These are phyloP conservation scores for Penicillium maclennaniae DNA, from an alignment of 495 filamentous ascomycete genomes.

Conservation along the genomic window DNA sequence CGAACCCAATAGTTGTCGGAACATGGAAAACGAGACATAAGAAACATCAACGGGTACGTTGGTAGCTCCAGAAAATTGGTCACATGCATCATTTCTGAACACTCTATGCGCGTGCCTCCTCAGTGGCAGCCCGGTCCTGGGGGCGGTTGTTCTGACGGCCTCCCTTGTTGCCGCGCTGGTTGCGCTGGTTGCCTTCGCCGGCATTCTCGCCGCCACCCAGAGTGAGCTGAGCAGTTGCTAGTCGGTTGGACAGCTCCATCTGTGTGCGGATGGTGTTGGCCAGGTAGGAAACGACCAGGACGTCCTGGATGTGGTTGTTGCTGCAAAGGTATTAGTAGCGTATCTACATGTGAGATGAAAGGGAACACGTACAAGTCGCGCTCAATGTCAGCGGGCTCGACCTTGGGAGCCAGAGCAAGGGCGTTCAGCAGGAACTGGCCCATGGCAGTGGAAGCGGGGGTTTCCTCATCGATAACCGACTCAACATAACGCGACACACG, in stretches of 20 bases:
- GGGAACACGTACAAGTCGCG: slow-evolving; percentile 70
- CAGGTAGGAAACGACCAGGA: slow-evolving; percentile 92
- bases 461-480: slow-evolving; percentile 70
- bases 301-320: slow-evolving; percentile 99
- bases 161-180: slow-evolving; percentile 48
- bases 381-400: slow-evolving; percentile 83
- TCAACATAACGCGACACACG: slow-evolving; percentile 85
- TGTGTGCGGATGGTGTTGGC: slow-evolving; percentile 98
- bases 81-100: slow-evolving; percentile 26
- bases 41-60: slow-evolving; percentile 20
- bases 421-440: slow-evolving; percentile 94
- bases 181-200: slow-evolving; percentile 35
- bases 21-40: slow-evolving; percentile 20
- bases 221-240: slow-evolving; percentile 80
- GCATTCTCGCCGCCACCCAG: slow-evolving; percentile 51
- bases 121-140: slow-evolving; percentile 30
- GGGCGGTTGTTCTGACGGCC: slow-evolving; percentile 42
- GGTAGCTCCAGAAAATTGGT: slow-evolving; percentile 16
- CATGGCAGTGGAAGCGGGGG: slow-evolving; percentile 71
- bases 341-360: slow-evolving; percentile 12
- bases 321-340: slow-evolving; percentile 45
- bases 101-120: slow-evolving; percentile 44
- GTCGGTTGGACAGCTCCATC: slow-evolving; percentile 92
- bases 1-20: slow-evolving; percentile 15
- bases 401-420: slow-evolving; percentile 88